Evolutionary conservation across 2,329 filamentous ascomycete species (phyloP), one percentile per base, ranked within the genome.

Genomic region (Microdochium paspali): DNA sequence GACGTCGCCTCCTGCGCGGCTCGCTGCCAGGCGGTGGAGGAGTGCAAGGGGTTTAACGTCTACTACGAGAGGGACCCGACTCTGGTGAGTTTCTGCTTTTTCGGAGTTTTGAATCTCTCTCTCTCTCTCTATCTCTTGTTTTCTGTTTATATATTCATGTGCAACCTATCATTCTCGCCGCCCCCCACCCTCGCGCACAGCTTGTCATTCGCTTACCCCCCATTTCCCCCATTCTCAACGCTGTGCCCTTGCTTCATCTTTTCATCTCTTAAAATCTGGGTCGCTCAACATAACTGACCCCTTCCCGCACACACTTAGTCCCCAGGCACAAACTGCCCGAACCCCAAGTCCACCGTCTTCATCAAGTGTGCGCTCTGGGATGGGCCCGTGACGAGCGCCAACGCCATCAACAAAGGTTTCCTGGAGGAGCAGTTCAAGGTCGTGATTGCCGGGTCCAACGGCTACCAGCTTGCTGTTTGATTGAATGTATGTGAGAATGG

Each of bases 301-400:
- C n/a, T 44, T 40, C 23, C 40, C 40, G 39, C 30, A 47, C 24
- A n/a, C 3, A 10, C 12, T 26, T 23, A 51, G 50, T 49, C 53
- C 2, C 57, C 59, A 13, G 54, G 44, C 4, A 21, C 35, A 4
- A 46, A 24, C 25, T 61, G 58, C 46, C 23, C 21, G 3, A 45
- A 57, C 24, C 58, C 59, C 0, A 44, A 45, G 12, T 55, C 53
- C 2, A 61, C 53, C 10, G 60, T 57, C 5, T 52, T 48, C 4
- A 61, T 61, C 46, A 61, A 60, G 53, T 60, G 58, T 30, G 53
- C 59, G 13, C 58, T 58, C 51, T 61, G 59, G 59, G 59, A 57
- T 20, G 57, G 54, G 4, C 52, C 53, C 35, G 51, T 61, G 10
- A 46, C 49, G 1, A 47, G 46, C n/a, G 51, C 47, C 10, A 60